These are phyloP conservation scores for Monosporascus cannonballus DNA, from an alignment of 2,329 filamentous ascomycete species.

Conservation along the genomic window DNA sequence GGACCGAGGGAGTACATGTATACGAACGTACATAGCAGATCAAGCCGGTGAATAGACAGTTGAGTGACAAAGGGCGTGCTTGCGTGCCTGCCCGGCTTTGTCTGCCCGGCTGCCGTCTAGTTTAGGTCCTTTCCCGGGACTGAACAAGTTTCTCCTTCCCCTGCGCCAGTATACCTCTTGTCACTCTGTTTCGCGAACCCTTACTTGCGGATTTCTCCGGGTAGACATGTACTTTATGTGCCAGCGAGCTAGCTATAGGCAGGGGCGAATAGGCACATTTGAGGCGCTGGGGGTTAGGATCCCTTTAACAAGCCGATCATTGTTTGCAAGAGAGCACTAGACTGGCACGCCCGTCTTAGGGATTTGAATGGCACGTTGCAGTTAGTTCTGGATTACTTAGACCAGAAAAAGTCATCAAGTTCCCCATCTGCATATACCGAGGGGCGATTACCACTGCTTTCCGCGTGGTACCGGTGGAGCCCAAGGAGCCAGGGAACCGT, in stretches of 20 bases:
- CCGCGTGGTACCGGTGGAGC: conserved; percentile 25
- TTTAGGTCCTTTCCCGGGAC: background rate
- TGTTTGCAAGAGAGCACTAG: conserved; percentile 11
- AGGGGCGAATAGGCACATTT: background rate
- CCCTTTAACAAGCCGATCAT: background rate
- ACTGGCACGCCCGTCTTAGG: conserved; percentile 3
- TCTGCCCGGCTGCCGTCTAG: background rate
- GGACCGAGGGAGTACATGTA: background rate
- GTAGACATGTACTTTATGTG: conserved; percentile 3
- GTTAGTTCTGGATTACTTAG: conserved; percentile 6
- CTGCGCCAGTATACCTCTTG: background rate
- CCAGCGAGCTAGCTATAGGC: background rate
- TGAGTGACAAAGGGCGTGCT: background rate
- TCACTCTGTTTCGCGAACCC: background rate
- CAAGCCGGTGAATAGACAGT: background rate
- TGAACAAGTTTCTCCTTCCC: background rate
- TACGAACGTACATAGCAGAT: background rate
- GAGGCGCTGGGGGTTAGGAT: too few species aligned
- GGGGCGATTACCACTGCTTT: conserved; percentile 28
- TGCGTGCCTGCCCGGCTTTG: background rate
- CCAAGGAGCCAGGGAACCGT: conserved; percentile 6
- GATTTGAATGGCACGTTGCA: conserved; percentile 1
- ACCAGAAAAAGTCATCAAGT: conserved; percentile 12
- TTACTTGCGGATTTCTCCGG: background rate
- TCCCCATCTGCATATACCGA: conserved; percentile 33